Evolutionary conservation across 176 grass and related monocot species (phyloP), one percentile per base, ranked within the genome.

Genomic region (Tillandsia leiboldiana): DNA sequence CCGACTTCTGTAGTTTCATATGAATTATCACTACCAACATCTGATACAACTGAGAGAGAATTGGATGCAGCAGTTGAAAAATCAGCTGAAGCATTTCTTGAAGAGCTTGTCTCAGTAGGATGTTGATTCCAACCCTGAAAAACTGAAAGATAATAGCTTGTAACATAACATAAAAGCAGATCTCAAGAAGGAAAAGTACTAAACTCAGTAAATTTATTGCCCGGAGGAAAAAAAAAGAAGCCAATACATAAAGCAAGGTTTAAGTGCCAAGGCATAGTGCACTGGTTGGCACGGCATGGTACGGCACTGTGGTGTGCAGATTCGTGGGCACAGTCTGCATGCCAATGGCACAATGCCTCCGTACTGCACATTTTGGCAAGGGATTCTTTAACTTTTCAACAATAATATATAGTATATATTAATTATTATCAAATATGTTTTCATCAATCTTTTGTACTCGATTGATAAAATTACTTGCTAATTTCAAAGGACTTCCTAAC

Each of bases 71-170:
- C 13, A 33, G 5, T 76, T 42, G 62, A 70, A 65, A 61, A 81
- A 50, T 86, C 82, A 8, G 77, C 49, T 54, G 70, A 49, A 65
- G 66, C 79, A 68, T 80, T 82, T 65, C 62, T 63, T 65, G 89
- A 81, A 78, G 82, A 75, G 51, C 73, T 88, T 79, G 66, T 58
- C 76, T 92, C 84, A 10, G 82, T 75, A 78, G 64, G 81, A 69
- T 49, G 63, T 54, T 83, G 76, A 73, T 88, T 99, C 62, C 42
- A 77, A 71, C 90, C 82, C 75, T 86, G 76, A 70, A 88, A 93
- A 87, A 83, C 87, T 99, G 78, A 76, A 87, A 42, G 33, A 61
- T 15, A n/a, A 6, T 18, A 61, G 0, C 7, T 23, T 23, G 17
- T 23, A 20, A 61, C 12, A 11, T 51, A 42, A 42, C 33, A 42